phyloP scores from a whole-genome alignment of 164 flowering plant species.

The Echeveria elegans region DNA sequence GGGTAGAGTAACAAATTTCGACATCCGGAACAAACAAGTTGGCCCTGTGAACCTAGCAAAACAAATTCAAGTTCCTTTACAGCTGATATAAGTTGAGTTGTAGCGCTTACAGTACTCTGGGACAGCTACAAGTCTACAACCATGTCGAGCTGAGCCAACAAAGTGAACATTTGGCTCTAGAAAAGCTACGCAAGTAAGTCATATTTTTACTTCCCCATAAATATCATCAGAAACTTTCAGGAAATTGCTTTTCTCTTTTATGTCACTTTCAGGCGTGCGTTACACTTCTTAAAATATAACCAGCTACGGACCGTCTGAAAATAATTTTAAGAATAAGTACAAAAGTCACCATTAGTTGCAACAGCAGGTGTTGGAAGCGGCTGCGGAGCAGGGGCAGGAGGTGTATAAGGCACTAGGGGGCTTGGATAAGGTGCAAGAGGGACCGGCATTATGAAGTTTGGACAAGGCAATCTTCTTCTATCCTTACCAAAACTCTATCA shows the following conservation, averaged over 20 bases:
- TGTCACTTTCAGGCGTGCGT: neutral
- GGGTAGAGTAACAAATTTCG: constrained; percentile 76
- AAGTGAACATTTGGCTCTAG: too few relatives aligned
- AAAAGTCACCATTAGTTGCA: neutral
- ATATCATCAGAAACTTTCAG: neutral
- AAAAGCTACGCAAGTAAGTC: neutral
- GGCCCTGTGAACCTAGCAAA: constrained; percentile 61
- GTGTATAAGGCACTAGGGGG: constrained; percentile 50
- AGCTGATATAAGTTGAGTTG: neutral
- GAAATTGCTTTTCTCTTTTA: neutral
- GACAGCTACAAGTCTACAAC: neutral
- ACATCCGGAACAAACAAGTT: constrained; percentile 92
- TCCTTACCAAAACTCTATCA: constrained; percentile 11
- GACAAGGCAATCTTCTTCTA: constrained; percentile 13
- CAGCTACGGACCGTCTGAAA: neutral
- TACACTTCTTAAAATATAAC: neutral
- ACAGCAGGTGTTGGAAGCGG: neutral
- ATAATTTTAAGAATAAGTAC: neutral
- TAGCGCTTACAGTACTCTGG: too few relatives aligned
- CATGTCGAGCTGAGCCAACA: neutral
- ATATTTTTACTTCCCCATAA: neutral
- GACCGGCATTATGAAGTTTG: constrained; percentile 60
- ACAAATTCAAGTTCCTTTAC: neutral
- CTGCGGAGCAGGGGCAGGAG: constrained; percentile 47
- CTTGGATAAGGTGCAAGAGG: constrained; percentile 90